Evolutionary conservation across 2,329 filamentous ascomycete species (phyloP).

Genomic region (Sclerotinia minor): DNA sequence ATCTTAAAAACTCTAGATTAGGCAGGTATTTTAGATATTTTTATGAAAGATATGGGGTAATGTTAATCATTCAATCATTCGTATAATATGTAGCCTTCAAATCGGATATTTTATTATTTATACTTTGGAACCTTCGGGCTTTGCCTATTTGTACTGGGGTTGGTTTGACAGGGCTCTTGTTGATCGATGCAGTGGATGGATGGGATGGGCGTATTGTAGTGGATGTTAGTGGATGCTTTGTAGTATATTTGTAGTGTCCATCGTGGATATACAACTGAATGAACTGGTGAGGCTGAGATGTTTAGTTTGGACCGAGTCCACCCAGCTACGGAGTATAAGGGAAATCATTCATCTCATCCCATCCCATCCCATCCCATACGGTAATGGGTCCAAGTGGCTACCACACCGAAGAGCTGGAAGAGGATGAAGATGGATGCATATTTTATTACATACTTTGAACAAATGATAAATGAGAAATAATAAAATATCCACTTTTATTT

Average conservation of each 20-base stretch:
- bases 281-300: slow-evolving; percentile 8
- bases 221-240: neutral
- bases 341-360: too few species aligned
- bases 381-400: neutral
- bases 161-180: neutral
- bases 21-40: too few species aligned
- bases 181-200: neutral
- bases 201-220: neutral
- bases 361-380: too few species aligned
- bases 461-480: too few species aligned
- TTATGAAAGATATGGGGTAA: too few species aligned
- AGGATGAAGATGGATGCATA: too few species aligned
- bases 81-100: neutral
- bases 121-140: slow-evolving; percentile 12
- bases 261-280: neutral
- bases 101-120: neutral
- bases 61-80: neutral
- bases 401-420: neutral
- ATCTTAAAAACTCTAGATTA: too few species aligned
- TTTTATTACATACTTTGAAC: too few species aligned
- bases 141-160: neutral
- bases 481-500: neutral
- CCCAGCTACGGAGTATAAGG: too few species aligned
- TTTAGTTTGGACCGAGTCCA: neutral
- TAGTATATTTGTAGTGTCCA: too few species aligned